phyloP scores from a whole-genome alignment of 192 early-diverging fungal genomes.

The Linnemannia exigua region DNA sequence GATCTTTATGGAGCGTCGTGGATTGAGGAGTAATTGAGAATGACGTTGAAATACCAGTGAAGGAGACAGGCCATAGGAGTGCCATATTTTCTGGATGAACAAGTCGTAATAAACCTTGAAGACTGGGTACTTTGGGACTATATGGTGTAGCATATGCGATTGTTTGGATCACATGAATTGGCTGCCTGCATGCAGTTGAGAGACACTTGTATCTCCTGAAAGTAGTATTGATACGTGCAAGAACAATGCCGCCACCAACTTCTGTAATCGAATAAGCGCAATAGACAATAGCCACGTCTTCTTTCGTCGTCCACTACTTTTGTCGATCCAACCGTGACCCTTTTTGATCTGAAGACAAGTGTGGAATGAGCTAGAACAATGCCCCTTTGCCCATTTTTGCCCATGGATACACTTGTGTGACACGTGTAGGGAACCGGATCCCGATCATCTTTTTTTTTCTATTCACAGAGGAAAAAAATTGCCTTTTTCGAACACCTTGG shows the following conservation, averaged over 20 bases:
- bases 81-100: not conserved
- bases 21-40: not conserved
- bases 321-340: not conserved
- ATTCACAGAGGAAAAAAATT: not conserved
- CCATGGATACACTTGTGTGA: not conserved
- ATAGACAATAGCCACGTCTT: not conserved
- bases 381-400: not conserved
- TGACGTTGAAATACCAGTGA: not conserved
- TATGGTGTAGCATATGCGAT: not conserved
- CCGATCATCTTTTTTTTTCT: not conserved
- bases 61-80: not conserved
- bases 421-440: not conserved
- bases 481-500: not conserved
- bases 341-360: not conserved
- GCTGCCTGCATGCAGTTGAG: not conserved
- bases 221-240: not conserved
- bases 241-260: not conserved
- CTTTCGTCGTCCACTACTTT: not conserved
- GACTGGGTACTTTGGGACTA: not conserved
- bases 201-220: too few relatives aligned
- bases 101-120: not conserved
- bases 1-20: not conserved
- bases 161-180: not conserved
- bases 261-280: not conserved
- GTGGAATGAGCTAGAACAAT: not conserved